These are phyloP conservation scores for Diutina siamensis DNA, from an alignment of 1,139 yeast genomes.

Conservation along the genomic window DNA sequence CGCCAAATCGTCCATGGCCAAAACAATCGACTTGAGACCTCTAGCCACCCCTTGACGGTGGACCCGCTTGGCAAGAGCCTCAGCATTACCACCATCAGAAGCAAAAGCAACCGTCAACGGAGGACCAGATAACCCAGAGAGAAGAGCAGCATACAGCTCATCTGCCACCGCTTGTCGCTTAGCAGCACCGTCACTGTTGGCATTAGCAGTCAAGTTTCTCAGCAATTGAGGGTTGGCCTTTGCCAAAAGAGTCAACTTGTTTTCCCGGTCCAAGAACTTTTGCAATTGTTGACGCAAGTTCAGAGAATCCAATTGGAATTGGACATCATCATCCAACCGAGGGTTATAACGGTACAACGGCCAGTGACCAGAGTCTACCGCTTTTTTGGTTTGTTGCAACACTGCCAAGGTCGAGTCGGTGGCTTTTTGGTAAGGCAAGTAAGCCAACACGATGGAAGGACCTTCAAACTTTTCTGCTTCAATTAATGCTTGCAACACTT, in stretches of 20 bases:
- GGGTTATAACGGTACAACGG: slow-evolving; percentile 89
- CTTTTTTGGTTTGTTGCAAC: slow-evolving; percentile 76
- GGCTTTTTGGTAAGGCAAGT: slow-evolving; percentile 66
- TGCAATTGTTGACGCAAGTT: slow-evolving; percentile 66
- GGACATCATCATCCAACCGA: slow-evolving; percentile 26
- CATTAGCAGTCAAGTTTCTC: slow-evolving; percentile 56
- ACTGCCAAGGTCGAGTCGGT: slow-evolving; percentile 61
- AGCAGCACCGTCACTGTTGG: slow-evolving; percentile 40
- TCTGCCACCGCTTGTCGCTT: slow-evolving; percentile 61
- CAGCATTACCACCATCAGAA: slow-evolving; percentile 93
- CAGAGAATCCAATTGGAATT: slow-evolving; percentile 75
- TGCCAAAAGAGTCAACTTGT: slow-evolving; percentile 69
- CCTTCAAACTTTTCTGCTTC: slow-evolving; percentile 87
- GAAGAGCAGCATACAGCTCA: slow-evolving; percentile 61
- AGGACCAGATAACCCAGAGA: slow-evolving; percentile 87
- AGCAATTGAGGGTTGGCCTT: slow-evolving; percentile 65
- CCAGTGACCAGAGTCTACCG: slow-evolving; percentile 93
- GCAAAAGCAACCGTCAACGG: slow-evolving; percentile 86
- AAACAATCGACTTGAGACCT: slow-evolving; percentile 67
- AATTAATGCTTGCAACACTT: slow-evolving; percentile 74
- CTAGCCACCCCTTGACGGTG: slow-evolving; percentile 78
- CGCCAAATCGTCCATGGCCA: slow-evolving; percentile 79
- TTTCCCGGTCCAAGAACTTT: slow-evolving; percentile 80
- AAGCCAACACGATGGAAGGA: slow-evolving; percentile 85
- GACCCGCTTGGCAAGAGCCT: slow-evolving; percentile 68